These are phyloP conservation scores for Apiospora rasikravindrae DNA, from an alignment of 2,329 filamentous ascomycete species.

Conservation along the genomic window DNA sequence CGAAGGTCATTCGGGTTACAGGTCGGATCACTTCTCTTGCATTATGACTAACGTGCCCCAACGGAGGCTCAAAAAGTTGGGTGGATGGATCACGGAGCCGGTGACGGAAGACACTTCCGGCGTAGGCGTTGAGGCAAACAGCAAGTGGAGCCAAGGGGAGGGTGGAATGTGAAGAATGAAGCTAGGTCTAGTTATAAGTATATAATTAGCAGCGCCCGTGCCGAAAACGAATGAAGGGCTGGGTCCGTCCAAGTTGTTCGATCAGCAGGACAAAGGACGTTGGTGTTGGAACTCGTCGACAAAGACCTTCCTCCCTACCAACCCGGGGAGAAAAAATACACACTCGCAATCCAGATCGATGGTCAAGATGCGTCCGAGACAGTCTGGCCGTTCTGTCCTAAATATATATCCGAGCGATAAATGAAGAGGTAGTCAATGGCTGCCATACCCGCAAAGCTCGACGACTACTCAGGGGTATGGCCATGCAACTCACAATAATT, in stretches of 20 bases:
- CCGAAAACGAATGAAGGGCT: background rate
- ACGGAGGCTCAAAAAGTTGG: too few species aligned
- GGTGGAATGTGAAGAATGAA: background rate
- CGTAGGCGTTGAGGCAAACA: background rate
- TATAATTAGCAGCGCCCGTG: background rate
- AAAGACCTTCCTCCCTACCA: background rate
- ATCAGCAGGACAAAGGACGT: background rate
- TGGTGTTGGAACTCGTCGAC: background rate
- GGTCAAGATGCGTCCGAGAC: background rate
- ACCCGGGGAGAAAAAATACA: too few species aligned
- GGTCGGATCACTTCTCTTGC: too few species aligned
- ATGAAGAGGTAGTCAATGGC: background rate
- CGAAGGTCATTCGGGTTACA: too few species aligned
- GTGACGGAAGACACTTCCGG: background rate
- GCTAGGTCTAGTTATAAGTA: background rate
- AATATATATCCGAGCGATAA: background rate
- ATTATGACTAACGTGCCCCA: too few species aligned
- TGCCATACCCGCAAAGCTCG: background rate
- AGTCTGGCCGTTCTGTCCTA: background rate
- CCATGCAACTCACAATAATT: background rate
- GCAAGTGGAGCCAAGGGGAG: background rate
- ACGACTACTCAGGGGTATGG: background rate
- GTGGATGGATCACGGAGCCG: too few species aligned
- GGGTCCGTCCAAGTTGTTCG: background rate
- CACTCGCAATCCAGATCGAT: background rate